Evolutionary conservation across 2,329 filamentous ascomycete genomes (phyloP).

Genomic region (Colletotrichum siamense): DNA sequence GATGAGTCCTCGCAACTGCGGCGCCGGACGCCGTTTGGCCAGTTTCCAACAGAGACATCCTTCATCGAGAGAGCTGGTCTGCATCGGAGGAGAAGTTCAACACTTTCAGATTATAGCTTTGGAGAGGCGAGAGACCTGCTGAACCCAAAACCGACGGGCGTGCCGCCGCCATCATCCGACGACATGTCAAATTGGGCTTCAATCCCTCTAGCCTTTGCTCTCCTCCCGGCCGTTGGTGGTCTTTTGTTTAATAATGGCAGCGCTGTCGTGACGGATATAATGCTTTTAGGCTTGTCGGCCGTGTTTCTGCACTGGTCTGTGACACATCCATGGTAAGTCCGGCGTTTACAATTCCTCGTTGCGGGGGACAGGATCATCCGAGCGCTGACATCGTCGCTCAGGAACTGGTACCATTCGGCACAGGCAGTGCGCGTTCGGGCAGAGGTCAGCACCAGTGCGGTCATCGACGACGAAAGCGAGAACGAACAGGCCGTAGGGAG

Average conservation of each 20-base stretch:
- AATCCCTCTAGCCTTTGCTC: constrained; percentile 80
- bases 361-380: neutral
- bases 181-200: constrained; percentile 72
- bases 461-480: constrained; percentile 52
- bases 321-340: constrained; percentile 80
- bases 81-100: constrained; percentile 72
- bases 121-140: constrained; percentile 75
- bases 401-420: constrained; percentile 77
- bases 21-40: constrained; percentile 22
- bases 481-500: constrained; percentile 31
- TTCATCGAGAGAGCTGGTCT: constrained; percentile 24
- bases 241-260: constrained; percentile 85
- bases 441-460: constrained; percentile 44
- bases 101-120: constrained; percentile 77
- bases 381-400: constrained; percentile 31
- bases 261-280: constrained; percentile 82
- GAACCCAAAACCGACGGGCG: constrained; percentile 48
- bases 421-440: constrained; percentile 65
- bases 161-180: neutral
- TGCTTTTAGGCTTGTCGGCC: constrained; percentile 79
- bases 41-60: constrained; percentile 31
- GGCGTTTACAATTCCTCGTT: neutral
- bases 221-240: constrained; percentile 86
- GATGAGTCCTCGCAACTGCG: constrained; percentile 37
- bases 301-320: constrained; percentile 94